A percentile compares a stretch with the other conserved stretches of the same genome.
Conservation (phyloP, 75 land plant genomes). For the Isoetes taiwanensis region DNA sequence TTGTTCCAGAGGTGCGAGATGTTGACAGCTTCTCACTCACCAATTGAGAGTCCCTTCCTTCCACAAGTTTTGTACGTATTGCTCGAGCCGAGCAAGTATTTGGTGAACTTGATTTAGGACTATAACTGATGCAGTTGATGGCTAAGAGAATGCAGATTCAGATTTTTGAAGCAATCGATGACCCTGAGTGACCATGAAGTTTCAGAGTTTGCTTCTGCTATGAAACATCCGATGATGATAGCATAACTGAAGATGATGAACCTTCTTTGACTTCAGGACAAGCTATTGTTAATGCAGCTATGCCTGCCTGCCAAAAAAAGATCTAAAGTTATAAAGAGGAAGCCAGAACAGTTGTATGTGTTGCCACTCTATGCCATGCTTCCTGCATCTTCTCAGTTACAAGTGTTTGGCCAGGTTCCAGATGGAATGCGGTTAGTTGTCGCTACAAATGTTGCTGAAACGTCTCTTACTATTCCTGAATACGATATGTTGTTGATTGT, state of each 20-base stretch:
- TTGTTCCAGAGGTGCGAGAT: too few relatives aligned
- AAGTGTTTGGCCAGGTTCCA: constrained; percentile 66
- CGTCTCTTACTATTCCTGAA: constrained; percentile 93
- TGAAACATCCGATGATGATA: too few relatives aligned
- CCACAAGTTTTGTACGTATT: too few relatives aligned
- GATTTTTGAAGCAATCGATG: not conserved
- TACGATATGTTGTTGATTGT: constrained; percentile 78
- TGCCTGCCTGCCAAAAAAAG: not conserved
- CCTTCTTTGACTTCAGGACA: too few relatives aligned
- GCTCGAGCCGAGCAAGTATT: not conserved
- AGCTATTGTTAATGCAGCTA: constrained; percentile 2
- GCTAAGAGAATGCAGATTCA: not conserved
- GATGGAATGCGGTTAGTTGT: constrained; percentile 84
- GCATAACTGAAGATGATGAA: too few relatives aligned
- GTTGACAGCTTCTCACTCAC: too few relatives aligned
- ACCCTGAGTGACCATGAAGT: too few relatives aligned
- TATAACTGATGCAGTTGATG: constrained; percentile 16
- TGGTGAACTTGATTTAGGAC: constrained; percentile 8
- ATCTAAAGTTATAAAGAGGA: not conserved
- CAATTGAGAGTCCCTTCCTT: too few relatives aligned
- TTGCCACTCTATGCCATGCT: constrained; percentile 95
- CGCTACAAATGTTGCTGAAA: constrained; percentile 98
- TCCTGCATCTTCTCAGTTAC: constrained; percentile 81
- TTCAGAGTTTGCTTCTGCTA: too few relatives aligned
- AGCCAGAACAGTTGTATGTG: constrained; percentile 41